These are phyloP conservation scores for Solanum etuberosum DNA, from an alignment of 257 asterid species.

Conservation along the genomic window DNA sequence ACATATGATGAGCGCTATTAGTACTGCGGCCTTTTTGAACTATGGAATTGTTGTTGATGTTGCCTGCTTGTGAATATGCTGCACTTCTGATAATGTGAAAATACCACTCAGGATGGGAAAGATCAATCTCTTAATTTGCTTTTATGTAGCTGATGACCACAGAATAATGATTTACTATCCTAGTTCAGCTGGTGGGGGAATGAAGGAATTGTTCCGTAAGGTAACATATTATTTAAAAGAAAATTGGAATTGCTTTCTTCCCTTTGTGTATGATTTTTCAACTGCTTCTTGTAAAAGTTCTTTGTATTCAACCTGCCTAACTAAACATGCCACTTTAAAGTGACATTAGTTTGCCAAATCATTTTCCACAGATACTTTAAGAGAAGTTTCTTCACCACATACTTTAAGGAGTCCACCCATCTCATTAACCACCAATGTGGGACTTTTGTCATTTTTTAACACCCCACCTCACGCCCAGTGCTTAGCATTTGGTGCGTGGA, in stretches of 20 bases:
- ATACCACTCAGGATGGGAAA: background rate
- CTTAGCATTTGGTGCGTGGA: background rate
- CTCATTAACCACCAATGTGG: background rate
- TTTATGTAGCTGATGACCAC: slow-evolving; percentile 87
- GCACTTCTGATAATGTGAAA: background rate
- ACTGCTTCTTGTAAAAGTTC: background rate
- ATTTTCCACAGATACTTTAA: background rate
- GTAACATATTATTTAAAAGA: slow-evolving; percentile 19
- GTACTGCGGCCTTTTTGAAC: background rate
- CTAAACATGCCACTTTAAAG: background rate
- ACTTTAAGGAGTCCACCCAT: background rate
- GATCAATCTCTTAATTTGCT: slow-evolving; percentile 11
- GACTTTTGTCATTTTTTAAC: background rate
- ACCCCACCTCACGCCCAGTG: background rate
- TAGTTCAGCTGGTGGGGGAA: slow-evolving; percentile 98
- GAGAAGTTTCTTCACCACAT: too few relatives aligned
- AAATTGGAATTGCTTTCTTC: background rate
- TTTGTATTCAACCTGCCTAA: background rate
- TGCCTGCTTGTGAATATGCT: background rate
- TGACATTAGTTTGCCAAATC: background rate
- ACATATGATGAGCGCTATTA: background rate
- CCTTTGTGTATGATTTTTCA: background rate
- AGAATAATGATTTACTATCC: slow-evolving; percentile 96
- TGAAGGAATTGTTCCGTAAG: slow-evolving; percentile 96
- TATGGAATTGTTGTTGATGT: background rate